Percentiles rank a stretch among this genome's conserved stretches.
Conservation (phyloP, 257 asterid species). For the Fraxinus anomala region DNA sequence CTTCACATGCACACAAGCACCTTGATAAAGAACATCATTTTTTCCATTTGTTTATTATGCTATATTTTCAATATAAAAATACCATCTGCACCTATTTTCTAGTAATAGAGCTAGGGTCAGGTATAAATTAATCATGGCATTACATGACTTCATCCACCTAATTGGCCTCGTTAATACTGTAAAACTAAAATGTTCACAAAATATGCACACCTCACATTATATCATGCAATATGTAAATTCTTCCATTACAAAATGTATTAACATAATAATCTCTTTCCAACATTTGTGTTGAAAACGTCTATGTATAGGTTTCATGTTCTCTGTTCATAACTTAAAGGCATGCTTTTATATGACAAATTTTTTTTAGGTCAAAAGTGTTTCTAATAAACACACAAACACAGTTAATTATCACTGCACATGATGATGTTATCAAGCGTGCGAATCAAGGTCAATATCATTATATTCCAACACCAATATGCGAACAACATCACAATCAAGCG, state of each 20-base stretch:
- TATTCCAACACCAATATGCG: not conserved
- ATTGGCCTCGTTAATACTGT: not conserved
- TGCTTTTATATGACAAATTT: not conserved
- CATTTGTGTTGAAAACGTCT: not conserved
- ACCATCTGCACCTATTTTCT: not conserved
- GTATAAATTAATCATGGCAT: not conserved
- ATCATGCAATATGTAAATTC: not conserved
- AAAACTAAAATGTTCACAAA: not conserved
- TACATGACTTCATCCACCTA: not conserved
- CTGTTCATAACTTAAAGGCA: not conserved
- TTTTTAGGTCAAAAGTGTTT: not conserved
- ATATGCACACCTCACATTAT: not conserved
- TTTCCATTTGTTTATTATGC: not conserved
- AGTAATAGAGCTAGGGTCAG: not conserved
- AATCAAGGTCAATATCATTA: not conserved
- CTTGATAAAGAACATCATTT: not conserved
- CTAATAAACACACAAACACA: not conserved
- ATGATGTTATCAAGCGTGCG: not conserved
- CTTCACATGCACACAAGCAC: constrained; percentile 8
- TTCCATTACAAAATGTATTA: not conserved
- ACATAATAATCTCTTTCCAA: not conserved
- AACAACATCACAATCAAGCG: not conserved
- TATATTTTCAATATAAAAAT: not conserved
- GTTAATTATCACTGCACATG: not conserved
- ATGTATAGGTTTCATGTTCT: constrained; percentile 1